A percentile compares a stretch with the other conserved stretches of the same genome.
phyloP scores from a whole-genome alignment of 106 monocot species.

The Allium cepa region DNA sequence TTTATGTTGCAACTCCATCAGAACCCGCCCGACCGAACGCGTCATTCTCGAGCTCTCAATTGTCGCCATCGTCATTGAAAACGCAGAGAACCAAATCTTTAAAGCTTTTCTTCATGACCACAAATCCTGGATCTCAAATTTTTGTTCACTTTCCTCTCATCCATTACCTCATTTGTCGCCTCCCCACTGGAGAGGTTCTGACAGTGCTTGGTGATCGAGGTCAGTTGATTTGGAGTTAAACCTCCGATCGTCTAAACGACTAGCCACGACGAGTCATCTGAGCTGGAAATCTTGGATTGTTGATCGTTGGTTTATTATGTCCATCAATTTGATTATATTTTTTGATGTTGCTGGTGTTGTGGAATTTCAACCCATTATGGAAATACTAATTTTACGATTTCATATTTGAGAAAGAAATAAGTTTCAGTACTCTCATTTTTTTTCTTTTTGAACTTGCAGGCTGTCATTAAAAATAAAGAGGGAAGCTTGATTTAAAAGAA shows the following conservation, averaged over 20 bases:
- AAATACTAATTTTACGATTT: too few species aligned
- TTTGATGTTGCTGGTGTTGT: conserved; percentile 7
- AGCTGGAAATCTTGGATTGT: conserved; percentile 38
- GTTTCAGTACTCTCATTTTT: too few species aligned
- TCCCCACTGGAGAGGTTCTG: not conserved
- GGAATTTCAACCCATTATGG: conserved; percentile 37
- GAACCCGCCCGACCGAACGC: too few species aligned
- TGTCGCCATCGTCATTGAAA: too few species aligned
- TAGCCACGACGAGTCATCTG: conserved; percentile 56
- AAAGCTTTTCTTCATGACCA: conserved; percentile 28
- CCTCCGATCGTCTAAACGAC: conserved; percentile 54
- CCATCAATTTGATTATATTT: conserved; percentile 7
- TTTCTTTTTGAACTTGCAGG: too few species aligned
- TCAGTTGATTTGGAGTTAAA: conserved; percentile 71
- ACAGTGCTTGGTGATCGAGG: conserved; percentile 18
- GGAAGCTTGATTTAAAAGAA: too few species aligned
- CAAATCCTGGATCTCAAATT: conserved; percentile 35
- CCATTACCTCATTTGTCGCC: conserved; percentile 7
- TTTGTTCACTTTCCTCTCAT: conserved; percentile 7
- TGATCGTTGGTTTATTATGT: not conserved
- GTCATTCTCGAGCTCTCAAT: too few species aligned
- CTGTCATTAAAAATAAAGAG: too few species aligned
- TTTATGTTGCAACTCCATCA: too few species aligned
- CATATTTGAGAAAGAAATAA: too few species aligned
- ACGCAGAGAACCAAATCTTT: not conserved